Conservation (phyloP, 371 early-diverging fungal genomes). For the Encephalitozoon romaleae region DNA sequence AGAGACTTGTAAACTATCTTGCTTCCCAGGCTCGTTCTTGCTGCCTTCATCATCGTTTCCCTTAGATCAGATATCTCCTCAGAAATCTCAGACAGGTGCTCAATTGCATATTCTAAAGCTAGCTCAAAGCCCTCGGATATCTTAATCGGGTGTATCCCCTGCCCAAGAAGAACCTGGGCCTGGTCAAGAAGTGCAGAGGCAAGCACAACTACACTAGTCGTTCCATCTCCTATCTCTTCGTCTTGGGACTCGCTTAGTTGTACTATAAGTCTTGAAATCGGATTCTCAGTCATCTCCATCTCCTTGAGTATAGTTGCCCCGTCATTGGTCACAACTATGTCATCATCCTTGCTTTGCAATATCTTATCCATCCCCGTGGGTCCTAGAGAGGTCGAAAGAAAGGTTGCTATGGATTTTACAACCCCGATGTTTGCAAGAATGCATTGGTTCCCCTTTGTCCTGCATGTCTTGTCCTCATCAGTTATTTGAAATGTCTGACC, state of each 20-base stretch:
- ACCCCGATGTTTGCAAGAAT: slow-evolving; percentile 75
- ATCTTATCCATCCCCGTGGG: slow-evolving; percentile 97
- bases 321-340: slow-evolving; percentile 97
- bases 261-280: slow-evolving; percentile 90
- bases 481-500: slow-evolving; percentile 45
- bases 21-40: slow-evolving; percentile 86
- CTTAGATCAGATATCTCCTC: slow-evolving; percentile 64
- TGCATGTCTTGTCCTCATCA: slow-evolving; percentile 9
- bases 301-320: slow-evolving; percentile 97
- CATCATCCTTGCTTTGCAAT: slow-evolving; percentile 91
- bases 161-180: slow-evolving; percentile 81
- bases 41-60: slow-evolving; percentile 72
- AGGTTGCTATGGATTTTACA: slow-evolving; percentile 83
- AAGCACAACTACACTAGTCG: slow-evolving; percentile 95
- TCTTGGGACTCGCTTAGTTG: slow-evolving; percentile 95
- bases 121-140: slow-evolving; percentile 94
- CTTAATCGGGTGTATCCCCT: slow-evolving; percentile 96
- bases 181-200: slow-evolving; percentile 93
- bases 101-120: slow-evolving; percentile 80
- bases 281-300: slow-evolving; percentile 90
- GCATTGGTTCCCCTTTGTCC: slow-evolving; percentile 23
- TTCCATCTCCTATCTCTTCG: slow-evolving; percentile 99
- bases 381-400: slow-evolving; percentile 92
- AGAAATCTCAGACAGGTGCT: slow-evolving; percentile 76
- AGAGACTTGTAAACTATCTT: slow-evolving; percentile 88